Base-by-base conservation (phyloP, 371 early-diverging fungal genomes). In the Zancudomyces culisetae region DNA sequence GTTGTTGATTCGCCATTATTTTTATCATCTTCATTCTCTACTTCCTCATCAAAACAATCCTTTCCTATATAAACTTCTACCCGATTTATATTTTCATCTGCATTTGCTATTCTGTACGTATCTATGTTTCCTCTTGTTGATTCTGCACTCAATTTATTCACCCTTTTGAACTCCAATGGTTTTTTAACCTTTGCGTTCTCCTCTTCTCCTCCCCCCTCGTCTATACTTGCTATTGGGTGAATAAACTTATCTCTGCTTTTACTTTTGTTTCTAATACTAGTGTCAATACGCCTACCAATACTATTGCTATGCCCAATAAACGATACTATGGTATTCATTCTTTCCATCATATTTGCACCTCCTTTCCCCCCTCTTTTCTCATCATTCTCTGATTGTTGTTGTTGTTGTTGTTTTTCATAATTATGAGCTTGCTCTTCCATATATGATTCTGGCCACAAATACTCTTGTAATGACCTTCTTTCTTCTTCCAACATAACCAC, bases 1-100 rank as follows among this genome's bases (percentile, higher is more conserved):
- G 58, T 45, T 61, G 57, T 30, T 55, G 47, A 2, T 52, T 56
- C 29, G 66, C 58, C 27, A 58, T 52, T 21, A 58, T 58, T 55
- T 52, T 55, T 54, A n/a, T n/a, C n/a, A n/a, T n/a, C n/a, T n/a
- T n/a, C n/a, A n/a, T n/a, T n/a, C n/a, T n/a, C n/a, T n/a, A n/a
- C n/a, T n/a, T n/a, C n/a, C n/a, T n/a, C n/a, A n/a, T n/a, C n/a
- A n/a, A n/a, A n/a, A n/a, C n/a, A n/a, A n/a, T n/a, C n/a, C n/a
- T n/a, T n/a, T n/a, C n/a, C n/a, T n/a, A n/a, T n/a, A n/a, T n/a
- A n/a, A n/a, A n/a, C n/a, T n/a, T n/a, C n/a, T n/a, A n/a, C n/a
- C n/a, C n/a, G n/a, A n/a, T n/a, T n/a, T n/a, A n/a, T n/a, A n/a
- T n/a, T n/a, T n/a, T n/a, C n/a, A n/a, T n/a, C n/a, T n/a, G n/a